Base-by-base conservation (phyloP, 2,329 filamentous ascomycete genomes). In the Tolypocladium pustulatum region DNA sequence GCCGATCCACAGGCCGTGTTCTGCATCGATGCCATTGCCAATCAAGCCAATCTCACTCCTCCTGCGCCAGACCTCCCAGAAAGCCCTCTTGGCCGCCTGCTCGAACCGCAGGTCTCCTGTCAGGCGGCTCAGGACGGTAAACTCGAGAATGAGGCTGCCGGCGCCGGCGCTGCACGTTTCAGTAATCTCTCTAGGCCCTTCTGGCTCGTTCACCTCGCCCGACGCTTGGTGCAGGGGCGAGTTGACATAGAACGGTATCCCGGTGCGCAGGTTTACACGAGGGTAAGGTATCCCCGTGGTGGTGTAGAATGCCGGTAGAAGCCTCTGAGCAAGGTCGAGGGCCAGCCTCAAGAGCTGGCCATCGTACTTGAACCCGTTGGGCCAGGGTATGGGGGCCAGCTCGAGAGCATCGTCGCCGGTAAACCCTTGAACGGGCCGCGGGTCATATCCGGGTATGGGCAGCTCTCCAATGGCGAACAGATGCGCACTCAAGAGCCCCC, bases 151-250 rank as follows among this genome's bases (percentile, higher is more conserved):
- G 32, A 99, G 78, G 71, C 92, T 97, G 57, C 92, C 94, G n/a
- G 94, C 94, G 51, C 94, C 94, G 1, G 94, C 94, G 69, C 91
- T 96, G 74, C 94, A 99, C 0, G 91, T 99, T 74, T 97, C 94
- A 0, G 94, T 97, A 54, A 95, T 87, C 71, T 99, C 93, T 72
- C 10, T 37, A 67, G 57, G 65, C 46, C 79, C 73, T 36, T 76
- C 75, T 51, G 75, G 68, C 8, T 60, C 63, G 13, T 60, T 60
- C n/a, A 64, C 65, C 17, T 62, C 64, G 22, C 58, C 64, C 22
- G 78, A 69, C 58, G 80, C 78, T 40, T 79, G 78, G 64, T 94
- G 88, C 30, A 94, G 74, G 0, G 90, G 91, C 4, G 91, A 95
- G 66, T 95, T 95, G 57, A 82, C 78, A 68, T 97, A 97, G 70